Evolutionary conservation across 1,139 yeast species (phyloP), one percentile per base, ranked within the genome.

Genomic region (Sugiyamaella xylanicola): DNA sequence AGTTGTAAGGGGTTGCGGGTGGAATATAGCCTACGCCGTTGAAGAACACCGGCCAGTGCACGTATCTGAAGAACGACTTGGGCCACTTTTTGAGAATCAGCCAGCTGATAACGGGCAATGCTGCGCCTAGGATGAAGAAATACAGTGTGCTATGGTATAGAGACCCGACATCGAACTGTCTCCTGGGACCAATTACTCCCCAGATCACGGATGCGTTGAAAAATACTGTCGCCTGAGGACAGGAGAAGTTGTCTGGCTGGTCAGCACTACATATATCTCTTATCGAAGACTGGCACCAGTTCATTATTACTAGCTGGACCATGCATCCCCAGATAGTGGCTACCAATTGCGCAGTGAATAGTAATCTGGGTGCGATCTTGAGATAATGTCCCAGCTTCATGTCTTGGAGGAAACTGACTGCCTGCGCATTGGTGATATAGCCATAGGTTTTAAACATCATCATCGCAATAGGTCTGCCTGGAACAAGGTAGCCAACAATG

Each of bases 351-450:
- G 79, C 81, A 43, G 79, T 67, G 71, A 85, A 84, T 65, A 84
- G 70, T 0, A 82, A 74, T 56, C 86, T 74, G 15, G 88, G 89
- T 0, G 87, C 82, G 29, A 85, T 70, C 62, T 83, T 83, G 62
- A 82, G 70, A 63, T 85, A 85, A 61, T 85, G 87, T 3, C 82
- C 88, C 65, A 81, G 67, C 66, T 85, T 85, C 76, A 82, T 81
- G 64, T 83, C 86, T 20, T 76, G 72, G 43, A 81, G 74, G 67
- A 78, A 84, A 51, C 77, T 74, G 48, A 81, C 75, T 0, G 87
- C 87, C 64, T 83, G 87, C 3, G 75, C 74, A 64, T 81, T 81
- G 45, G 84, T 79, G 60, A 81, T 81, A 68, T 77, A 82, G 11
- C 87, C 87, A 64, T 77, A 77, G 1, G 85, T 79, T 67, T 84